Conservation (phyloP, 2,329 filamentous ascomycete genomes). For the Monosporascus sp. region DNA sequence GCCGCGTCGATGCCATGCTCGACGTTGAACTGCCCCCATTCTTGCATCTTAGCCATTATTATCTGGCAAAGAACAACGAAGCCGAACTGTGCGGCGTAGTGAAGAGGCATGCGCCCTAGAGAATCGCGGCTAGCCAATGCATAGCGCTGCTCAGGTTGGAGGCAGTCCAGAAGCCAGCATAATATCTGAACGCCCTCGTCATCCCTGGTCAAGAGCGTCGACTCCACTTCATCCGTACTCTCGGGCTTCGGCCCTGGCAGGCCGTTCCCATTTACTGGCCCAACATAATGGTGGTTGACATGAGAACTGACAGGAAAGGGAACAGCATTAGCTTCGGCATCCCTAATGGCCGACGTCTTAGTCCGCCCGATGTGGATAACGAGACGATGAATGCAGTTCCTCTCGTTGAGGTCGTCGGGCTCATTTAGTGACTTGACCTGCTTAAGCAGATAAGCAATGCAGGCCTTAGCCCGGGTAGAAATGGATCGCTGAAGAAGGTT, state of each 20-base stretch:
- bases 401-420: slow-evolving; percentile 85
- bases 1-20: slow-evolving; percentile 79
- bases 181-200: slow-evolving; percentile 72
- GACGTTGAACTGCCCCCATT: slow-evolving; percentile 82
- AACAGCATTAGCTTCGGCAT: slow-evolving; percentile 46
- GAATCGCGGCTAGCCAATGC: slow-evolving; percentile 68
- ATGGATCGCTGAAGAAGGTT: slow-evolving; percentile 77
- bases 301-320: slow-evolving; percentile 44
- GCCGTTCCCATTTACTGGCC: slow-evolving; percentile 62
- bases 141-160: slow-evolving; percentile 61
- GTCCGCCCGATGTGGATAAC: slow-evolving; percentile 87
- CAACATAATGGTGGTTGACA: slow-evolving; percentile 68
- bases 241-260: slow-evolving; percentile 51
- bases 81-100: slow-evolving; percentile 93
- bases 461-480: slow-evolving; percentile 61
- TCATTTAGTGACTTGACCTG: slow-evolving; percentile 72
- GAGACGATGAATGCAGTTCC: slow-evolving; percentile 88
- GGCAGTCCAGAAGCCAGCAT: slow-evolving; percentile 56
- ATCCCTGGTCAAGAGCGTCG: slow-evolving; percentile 58
- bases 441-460: slow-evolving; percentile 65
- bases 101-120: slow-evolving; percentile 78
- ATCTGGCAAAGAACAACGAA: slow-evolving; percentile 86
- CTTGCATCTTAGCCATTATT: slow-evolving; percentile 82
- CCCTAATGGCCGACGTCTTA: slow-evolving; percentile 42
- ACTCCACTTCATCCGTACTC: slow-evolving; percentile 58